Base-by-base conservation (phyloP, 345 rosid genomes). In the Xanthoceras sorbifolium region DNA sequence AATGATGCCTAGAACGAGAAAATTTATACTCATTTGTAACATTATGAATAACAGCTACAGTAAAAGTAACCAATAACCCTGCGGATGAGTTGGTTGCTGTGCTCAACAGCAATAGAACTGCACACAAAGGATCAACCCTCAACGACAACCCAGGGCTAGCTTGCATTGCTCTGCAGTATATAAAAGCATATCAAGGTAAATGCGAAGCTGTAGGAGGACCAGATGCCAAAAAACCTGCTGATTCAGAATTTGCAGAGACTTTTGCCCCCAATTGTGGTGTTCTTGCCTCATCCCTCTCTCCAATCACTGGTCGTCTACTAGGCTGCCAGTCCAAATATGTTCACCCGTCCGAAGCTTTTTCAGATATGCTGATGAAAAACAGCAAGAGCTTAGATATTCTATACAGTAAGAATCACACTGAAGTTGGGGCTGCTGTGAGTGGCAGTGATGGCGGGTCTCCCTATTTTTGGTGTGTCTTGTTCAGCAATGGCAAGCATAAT, bases 191-290 rank as follows among this genome's bases (percentile, higher is more conserved):
- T 78, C 78, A 85, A 84, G 97, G 97, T 52, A 79, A 87, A 15
- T 91, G 97, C 42, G 44, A 61, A 62, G 90, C 82, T 9, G 85
- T 91, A 22, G 93, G 93, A 28, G 96, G 93, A 36, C 11, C 84
- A 6, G 65, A 87, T 50, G 92, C 97, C 70, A 88, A 84, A 87
- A 91, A 88, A 77, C 97, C 97, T 8, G 67, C 86, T 18, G 92
- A 88, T 57, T 71, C 91, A 64, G 81, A 81, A 72, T 85, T 91
- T 59, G 86, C 89, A 3, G 74, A 87, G 62, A 85, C 81, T 42
- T 91, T 91, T 80, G 91, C 93, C n/a, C 97, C 93, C 2, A 84
- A 77, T 46, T 91, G 93, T 64, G 93, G 89, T 23, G 86, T 91
- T 20, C 52, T 80, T 14, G 80, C 74, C 71, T 81, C 93, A 12